Conservation (phyloP, 2,329 filamentous ascomycete species). For the Fusarium tricinctum region DNA sequence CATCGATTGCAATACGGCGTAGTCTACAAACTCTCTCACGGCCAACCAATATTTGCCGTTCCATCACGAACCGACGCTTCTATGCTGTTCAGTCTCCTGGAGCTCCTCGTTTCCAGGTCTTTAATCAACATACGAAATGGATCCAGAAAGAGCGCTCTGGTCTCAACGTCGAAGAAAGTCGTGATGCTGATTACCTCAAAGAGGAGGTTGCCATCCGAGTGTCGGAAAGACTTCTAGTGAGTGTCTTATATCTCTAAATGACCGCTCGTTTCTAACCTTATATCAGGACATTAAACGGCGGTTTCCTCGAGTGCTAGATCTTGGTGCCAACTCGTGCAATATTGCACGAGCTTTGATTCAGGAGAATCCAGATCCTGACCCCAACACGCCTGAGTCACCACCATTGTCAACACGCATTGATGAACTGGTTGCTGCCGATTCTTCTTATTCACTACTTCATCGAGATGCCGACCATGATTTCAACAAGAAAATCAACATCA, state of each 20-base stretch:
- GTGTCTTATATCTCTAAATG: conserved; percentile 21
- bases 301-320: conserved; percentile 87
- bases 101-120: conserved; percentile 86
- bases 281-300: conserved; percentile 88
- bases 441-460: conserved; percentile 81
- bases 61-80: conserved; percentile 58
- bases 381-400: conserved; percentile 67
- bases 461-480: conserved; percentile 82
- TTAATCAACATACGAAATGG: conserved; percentile 90
- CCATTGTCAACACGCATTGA: conserved; percentile 80
- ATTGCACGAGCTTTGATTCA: conserved; percentile 85
- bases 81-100: conserved; percentile 87
- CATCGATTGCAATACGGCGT: conserved; percentile 47
- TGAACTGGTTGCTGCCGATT: conserved; percentile 84
- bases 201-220: conserved; percentile 90
- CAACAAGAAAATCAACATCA: conserved; percentile 79
- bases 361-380: conserved; percentile 74
- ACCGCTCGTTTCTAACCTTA: conserved; percentile 30
- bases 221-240: conserved; percentile 85
- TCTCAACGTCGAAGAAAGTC: conserved; percentile 75
- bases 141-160: conserved; percentile 92
- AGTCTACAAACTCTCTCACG: conserved; percentile 45
- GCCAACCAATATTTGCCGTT: conserved; percentile 30
- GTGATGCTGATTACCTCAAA: conserved; percentile 90
- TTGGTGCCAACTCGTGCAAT: conserved; percentile 96